Evolutionary conservation across 2,329 filamentous ascomycete genomes (phyloP).

Genomic region (Colletotrichum zoysiae): DNA sequence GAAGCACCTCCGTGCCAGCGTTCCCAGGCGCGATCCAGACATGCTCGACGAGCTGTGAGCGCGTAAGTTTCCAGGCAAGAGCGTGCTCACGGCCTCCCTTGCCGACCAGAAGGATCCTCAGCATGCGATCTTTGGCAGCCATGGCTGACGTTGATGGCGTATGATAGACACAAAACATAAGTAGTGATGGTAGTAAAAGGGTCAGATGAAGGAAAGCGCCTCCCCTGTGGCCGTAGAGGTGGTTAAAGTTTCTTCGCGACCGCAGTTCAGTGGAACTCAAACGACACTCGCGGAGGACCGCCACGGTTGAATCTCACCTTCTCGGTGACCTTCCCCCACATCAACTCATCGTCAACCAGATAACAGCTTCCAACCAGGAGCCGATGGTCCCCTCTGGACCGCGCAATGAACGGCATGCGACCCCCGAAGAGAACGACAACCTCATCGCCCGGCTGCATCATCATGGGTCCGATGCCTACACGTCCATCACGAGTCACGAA

Average conservation of each 20-base stretch:
- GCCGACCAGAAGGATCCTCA: conserved; percentile 87
- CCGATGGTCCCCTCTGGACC: conserved; percentile 25
- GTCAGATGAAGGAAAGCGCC: too few species aligned
- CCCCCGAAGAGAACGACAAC: conserved; percentile 40
- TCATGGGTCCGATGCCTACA: conserved; percentile 39
- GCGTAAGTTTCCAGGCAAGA: conserved; percentile 91
- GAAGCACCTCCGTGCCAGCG: conserved; percentile 78
- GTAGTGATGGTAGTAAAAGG: background rate
- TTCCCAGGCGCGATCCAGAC: conserved; percentile 84
- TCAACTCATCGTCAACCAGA: conserved; percentile 40
- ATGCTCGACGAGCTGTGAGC: conserved; percentile 82
- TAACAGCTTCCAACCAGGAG: conserved; percentile 39
- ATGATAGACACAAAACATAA: background rate
- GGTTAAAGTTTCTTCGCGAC: background rate
- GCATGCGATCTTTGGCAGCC: background rate
- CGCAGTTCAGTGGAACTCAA: conserved; percentile 22
- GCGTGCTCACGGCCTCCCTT: conserved; percentile 91
- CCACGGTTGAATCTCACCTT: conserved; percentile 27
- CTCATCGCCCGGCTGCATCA: conserved; percentile 39
- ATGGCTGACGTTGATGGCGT: background rate
- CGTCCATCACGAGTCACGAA: conserved; percentile 36
- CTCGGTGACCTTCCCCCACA: conserved; percentile 39
- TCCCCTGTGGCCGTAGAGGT: background rate
- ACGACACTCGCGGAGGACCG: conserved; percentile 20
- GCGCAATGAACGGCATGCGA: conserved; percentile 40